Percentiles rank a stretch among this genome's conserved stretches.
phyloP scores from a whole-genome alignment of 2,329 filamentous ascomycete genomes.

The Helotiales sp. region DNA sequence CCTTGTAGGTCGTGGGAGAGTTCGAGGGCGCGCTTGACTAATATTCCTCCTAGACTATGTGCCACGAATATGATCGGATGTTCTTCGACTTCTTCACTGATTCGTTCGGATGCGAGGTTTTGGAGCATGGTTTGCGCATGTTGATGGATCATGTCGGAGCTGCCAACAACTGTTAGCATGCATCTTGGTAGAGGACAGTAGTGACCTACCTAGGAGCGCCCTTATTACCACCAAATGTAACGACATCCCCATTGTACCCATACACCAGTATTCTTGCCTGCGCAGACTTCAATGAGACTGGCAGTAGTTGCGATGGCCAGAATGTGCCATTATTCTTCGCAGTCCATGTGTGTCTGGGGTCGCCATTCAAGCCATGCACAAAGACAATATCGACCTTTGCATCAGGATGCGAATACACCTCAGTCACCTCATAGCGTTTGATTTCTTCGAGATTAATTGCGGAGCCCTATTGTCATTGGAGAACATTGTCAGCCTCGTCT shows the following conservation, averaged over 20 bases:
- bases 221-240: constrained; percentile 47
- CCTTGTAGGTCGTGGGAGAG: constrained; percentile 63
- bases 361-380: constrained; percentile 69
- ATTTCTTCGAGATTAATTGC: constrained; percentile 47
- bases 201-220: constrained; percentile 36
- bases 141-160: constrained; percentile 67
- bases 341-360: constrained; percentile 63
- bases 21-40: constrained; percentile 69
- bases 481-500: constrained; percentile 2
- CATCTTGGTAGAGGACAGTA: not conserved
- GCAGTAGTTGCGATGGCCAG: constrained; percentile 70
- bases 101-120: constrained; percentile 62
- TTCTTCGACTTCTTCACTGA: constrained; percentile 53
- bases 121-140: constrained; percentile 70
- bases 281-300: constrained; percentile 54
- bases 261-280: constrained; percentile 69
- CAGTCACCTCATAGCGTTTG: constrained; percentile 57
- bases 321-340: constrained; percentile 54
- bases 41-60: constrained; percentile 71
- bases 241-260: constrained; percentile 70
- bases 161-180: constrained; percentile 39
- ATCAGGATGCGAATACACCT: constrained; percentile 58
- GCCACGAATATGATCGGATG: constrained; percentile 76
- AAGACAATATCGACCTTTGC: constrained; percentile 66
- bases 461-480: constrained; percentile 42